phyloP scores from a whole-genome alignment of 1,284 basidiomycete genomes.

The Trichosporon sp. region DNA sequence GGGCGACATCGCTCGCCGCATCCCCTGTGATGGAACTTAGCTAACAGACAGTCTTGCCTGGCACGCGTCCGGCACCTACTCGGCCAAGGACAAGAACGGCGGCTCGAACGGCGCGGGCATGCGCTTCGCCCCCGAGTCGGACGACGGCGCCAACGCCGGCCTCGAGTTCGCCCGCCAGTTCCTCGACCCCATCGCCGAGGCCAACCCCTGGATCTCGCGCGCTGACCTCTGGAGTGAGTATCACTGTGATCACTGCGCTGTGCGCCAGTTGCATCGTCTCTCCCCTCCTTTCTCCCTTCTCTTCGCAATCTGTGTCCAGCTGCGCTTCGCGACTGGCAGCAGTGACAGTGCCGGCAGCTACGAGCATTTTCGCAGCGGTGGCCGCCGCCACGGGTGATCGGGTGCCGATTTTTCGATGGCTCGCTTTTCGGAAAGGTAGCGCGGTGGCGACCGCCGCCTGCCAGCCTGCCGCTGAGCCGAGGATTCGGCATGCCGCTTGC shows the following conservation, averaged over 20 bases:
- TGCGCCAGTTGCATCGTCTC: not conserved
- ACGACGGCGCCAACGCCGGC: constrained; percentile 57
- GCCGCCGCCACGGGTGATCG: not conserved
- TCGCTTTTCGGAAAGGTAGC: not conserved
- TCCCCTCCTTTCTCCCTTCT: not conserved
- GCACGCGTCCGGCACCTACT: constrained; percentile 60
- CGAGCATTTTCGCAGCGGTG: not conserved
- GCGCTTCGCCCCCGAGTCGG: constrained; percentile 58
- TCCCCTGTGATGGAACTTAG: not conserved
- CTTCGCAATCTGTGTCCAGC: no score
- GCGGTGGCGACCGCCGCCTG: constrained; percentile 7
- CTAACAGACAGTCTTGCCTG: constrained; percentile 58
- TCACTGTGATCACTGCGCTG: no score
- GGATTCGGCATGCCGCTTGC: not conserved
- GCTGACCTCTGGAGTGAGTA: constrained; percentile 58
- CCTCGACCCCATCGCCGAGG: constrained; percentile 59
- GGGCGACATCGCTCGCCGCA: not conserved
- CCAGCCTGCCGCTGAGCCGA: not conserved
- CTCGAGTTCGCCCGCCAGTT: constrained; percentile 61
- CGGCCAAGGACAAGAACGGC: constrained; percentile 58
- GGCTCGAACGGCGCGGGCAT: constrained; percentile 59
- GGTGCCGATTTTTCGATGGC: not conserved
- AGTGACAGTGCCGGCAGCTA: no score
- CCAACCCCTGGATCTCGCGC: constrained; percentile 61
- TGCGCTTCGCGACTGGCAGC: not conserved